Evolutionary conservation across 2,329 filamentous ascomycete genomes (phyloP).

Genomic region (Monilinia vaccinii-corymbosi): DNA sequence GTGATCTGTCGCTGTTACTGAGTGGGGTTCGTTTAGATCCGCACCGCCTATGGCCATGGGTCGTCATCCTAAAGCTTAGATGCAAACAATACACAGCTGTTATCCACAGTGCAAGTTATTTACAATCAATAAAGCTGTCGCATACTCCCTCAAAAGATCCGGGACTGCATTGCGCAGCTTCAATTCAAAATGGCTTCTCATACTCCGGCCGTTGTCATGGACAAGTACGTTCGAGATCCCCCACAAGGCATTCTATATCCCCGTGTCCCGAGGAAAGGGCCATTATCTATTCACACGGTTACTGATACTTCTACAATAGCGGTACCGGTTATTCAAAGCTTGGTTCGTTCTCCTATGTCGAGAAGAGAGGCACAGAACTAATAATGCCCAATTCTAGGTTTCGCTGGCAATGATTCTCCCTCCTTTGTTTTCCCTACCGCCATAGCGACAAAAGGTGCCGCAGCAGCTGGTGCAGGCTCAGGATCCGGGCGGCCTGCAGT

Average conservation of each 20-base stretch:
- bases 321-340: constrained; percentile 99
- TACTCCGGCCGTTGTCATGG: constrained; percentile 99
- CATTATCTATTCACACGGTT: constrained; percentile 5
- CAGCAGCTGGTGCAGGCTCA: constrained; percentile 61
- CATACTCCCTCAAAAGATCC: constrained; percentile 21
- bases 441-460: constrained; percentile 84
- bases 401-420: constrained; percentile 97
- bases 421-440: constrained; percentile 99
- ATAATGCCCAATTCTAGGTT: constrained; percentile 49
- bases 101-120: background rate
- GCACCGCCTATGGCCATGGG: constrained; percentile 9
- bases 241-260: constrained; percentile 12
- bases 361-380: background rate
- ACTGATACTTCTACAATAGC: constrained; percentile 44
- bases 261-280: background rate
- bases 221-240: constrained; percentile 71
- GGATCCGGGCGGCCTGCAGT: constrained; percentile 85
- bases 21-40: constrained; percentile 11
- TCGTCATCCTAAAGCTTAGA: constrained; percentile 18
- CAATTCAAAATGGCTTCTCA: constrained; percentile 75
- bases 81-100: constrained; percentile 4
- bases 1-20: constrained; percentile 2
- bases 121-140: constrained; percentile 20
- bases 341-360: constrained; percentile 48
- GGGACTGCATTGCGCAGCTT: constrained; percentile 23